Evolutionary conservation across 371 early-diverging fungal genomes (phyloP), one percentile per base, ranked within the genome.

Genomic region (Syncephalastrum racemosum): DNA sequence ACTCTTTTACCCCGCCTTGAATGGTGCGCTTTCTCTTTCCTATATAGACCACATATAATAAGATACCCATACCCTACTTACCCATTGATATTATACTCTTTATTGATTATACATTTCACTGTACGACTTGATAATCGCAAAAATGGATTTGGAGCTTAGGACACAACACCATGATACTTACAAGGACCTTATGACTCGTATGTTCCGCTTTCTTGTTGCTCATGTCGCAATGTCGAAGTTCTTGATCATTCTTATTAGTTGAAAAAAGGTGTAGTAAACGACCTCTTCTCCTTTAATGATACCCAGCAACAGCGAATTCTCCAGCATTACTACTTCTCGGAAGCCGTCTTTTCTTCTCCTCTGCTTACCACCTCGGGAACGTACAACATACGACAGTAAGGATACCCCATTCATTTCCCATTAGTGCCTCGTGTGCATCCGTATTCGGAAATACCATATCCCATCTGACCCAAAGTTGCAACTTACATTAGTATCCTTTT

Each of bases 311-410:
- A 56, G 40, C 53, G 59, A 7, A 59, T 58, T 8, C 42, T 66
- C 13, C 55, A 66, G 18, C 31, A 47, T 31, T 66, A 58, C 27
- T 66, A 62, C 42, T 66, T 62, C 42, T 43, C 48, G 23, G 63
- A 66, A 39, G 63, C 62, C 18, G 24, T 39, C 8, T 66, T 66
- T 54, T 50, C 40, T 13, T 66, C 67, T 10, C 67, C 67, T 43
- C 43, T 66, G 14, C 47, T 66, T 5, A 36, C 50, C 18, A 53
- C 56, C 12, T n/a, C 42, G 12, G 56, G 63, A 15, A 19, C 36
- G 2, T 55, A 54, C 49, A 58, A 66, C 24, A 66, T 66, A 27
- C 50, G 51, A 61, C 54, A 61, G 66, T 66, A 62, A 58, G 51
- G n/a, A 31, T n/a, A n/a, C 18, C 6, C 41, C 16, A 54, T 4